Conservation (phyloP, 768 basidiomycete genomes). For the Trametes coccinea region DNA sequence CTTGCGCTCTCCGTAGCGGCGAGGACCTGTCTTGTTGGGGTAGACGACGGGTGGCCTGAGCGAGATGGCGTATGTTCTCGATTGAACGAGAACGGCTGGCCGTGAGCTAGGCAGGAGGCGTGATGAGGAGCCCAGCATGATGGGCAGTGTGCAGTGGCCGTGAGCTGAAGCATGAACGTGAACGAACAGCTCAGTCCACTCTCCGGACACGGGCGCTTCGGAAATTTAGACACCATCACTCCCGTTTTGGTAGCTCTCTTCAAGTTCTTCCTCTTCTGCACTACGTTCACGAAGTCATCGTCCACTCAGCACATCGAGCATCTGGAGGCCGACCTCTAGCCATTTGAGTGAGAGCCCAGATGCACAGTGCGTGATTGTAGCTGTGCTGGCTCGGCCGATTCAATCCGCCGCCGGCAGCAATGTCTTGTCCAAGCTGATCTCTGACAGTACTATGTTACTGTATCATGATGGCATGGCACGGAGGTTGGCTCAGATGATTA, state of each 20-base stretch:
- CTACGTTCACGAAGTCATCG: no score
- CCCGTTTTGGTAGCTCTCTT: not conserved
- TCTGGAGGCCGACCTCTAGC: no score
- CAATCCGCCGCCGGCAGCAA: no score
- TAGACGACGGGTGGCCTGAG: constrained; percentile 42
- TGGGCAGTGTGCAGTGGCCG: not conserved
- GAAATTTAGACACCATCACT: not conserved
- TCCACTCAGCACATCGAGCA: no score
- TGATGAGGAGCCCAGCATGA: constrained; percentile 22
- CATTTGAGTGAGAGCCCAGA: no score
- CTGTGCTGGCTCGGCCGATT: no score
- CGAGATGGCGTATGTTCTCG: constrained; percentile 19
- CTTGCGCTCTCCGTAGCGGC: constrained; percentile 79
- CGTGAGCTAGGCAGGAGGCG: constrained; percentile 12
- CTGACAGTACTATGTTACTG: no score
- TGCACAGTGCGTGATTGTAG: no score
- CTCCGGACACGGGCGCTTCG: not conserved
- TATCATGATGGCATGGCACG: no score
- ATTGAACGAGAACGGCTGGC: constrained; percentile 3
- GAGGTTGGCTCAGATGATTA: no score
- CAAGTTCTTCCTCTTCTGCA: no score
- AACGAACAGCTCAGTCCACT: not conserved
- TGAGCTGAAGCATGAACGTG: not conserved
- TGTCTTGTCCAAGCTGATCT: no score
- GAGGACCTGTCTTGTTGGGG: constrained; percentile 55